A percentile compares a stretch with the other conserved stretches of the same genome.
Conservation (phyloP, 805 yeast species). For the Pichia cephalocereana region DNA sequence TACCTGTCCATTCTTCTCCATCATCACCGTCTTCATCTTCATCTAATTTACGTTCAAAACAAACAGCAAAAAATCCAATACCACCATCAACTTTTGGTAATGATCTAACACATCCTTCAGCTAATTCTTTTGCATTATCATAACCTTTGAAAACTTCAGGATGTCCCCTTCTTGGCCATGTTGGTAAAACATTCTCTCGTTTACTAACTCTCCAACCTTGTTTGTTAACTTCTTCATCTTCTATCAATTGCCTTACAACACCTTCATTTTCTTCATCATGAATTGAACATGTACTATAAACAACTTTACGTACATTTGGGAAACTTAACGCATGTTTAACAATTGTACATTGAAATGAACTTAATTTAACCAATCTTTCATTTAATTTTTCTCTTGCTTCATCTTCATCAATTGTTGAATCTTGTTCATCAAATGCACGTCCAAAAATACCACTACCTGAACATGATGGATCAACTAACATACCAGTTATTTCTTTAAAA, state of each 20-base stretch:
- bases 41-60: conserved; percentile 48
- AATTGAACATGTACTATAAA: conserved; percentile 92
- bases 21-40: conserved; percentile 5
- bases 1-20: conserved; percentile 30
- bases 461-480: conserved; percentile 94
- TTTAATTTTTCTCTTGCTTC: conserved; percentile 29
- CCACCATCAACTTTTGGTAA: conserved; percentile 90
- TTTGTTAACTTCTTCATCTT: conserved; percentile 51
- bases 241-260: conserved; percentile 72
- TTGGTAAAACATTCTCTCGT: conserved; percentile 59
- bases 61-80: conserved; percentile 96
- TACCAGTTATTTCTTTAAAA: conserved; percentile 59
- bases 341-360: conserved; percentile 81
- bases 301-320: conserved; percentile 68
- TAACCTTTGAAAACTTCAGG: conserved; percentile 53
- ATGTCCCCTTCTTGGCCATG: conserved; percentile 83
- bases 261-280: conserved; percentile 92
- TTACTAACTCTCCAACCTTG: conserved; percentile 69
- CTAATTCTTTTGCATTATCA: conserved; percentile 42
- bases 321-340: conserved; percentile 82
- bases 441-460: conserved; percentile 98
- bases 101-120: conserved; percentile 83
- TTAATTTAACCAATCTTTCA: conserved; percentile 61
- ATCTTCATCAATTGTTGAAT: conserved; percentile 30
- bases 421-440: conserved; percentile 51